A percentile compares a stretch with the other conserved stretches of the same genome.
These are phyloP conservation scores for Durusdinium trenchii DNA, from an alignment of 73 alveolate species.

Conservation along the genomic window DNA sequence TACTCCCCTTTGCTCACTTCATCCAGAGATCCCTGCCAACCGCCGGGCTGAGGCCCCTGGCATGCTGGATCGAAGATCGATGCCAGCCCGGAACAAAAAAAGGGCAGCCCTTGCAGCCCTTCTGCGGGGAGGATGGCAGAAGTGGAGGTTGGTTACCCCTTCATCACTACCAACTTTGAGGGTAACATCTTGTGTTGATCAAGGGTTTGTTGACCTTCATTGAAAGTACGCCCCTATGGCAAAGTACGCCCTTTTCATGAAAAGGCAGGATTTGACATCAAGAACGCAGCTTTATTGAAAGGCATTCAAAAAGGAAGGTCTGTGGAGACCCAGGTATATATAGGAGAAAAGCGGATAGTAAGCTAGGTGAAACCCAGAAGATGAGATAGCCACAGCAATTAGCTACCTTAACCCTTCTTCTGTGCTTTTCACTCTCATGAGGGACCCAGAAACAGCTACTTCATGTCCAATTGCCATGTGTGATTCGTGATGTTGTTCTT, in stretches of 20 bases:
- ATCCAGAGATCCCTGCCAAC: background rate
- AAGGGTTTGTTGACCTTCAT: background rate
- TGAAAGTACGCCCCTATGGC: background rate
- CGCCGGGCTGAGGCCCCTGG: conserved; percentile 41
- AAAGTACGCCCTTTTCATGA: background rate
- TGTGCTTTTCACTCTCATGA: too few relatives aligned
- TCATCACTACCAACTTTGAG: too few relatives aligned
- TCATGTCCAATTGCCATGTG: too few relatives aligned
- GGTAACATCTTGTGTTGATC: background rate
- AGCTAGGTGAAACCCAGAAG: too few relatives aligned
- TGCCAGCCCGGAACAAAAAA: background rate
- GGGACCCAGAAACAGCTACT: too few relatives aligned
- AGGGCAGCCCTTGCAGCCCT: background rate
- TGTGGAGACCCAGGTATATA: conserved; percentile 18
- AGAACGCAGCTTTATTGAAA: conserved; percentile 18
- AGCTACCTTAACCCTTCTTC: too few relatives aligned
- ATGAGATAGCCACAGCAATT: too few relatives aligned
- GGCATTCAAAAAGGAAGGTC: conserved; percentile 8
- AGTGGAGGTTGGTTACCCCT: too few relatives aligned
- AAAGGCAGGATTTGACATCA: background rate
- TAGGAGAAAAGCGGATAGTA: too few relatives aligned
- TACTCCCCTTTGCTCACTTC: background rate
- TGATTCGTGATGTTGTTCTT: too few relatives aligned
- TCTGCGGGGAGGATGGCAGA: too few relatives aligned
- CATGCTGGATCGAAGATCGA: background rate